Conservation (phyloP, 495 filamentous ascomycete genomes). For the Penicillium waksmanii region DNA sequence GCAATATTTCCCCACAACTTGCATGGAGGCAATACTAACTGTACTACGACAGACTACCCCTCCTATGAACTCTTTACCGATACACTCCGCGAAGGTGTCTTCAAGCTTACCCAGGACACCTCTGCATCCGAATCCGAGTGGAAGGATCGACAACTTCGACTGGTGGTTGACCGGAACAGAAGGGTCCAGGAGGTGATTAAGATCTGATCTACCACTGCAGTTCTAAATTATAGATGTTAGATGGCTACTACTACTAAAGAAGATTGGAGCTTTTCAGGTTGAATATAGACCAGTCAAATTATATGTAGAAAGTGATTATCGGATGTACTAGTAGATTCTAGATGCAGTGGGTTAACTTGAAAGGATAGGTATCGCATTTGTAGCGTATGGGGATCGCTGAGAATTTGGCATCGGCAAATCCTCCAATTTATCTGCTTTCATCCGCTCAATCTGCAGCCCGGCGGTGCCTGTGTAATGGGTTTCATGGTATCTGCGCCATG, state of each 20-base stretch:
- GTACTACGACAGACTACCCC: slow-evolving; percentile 55
- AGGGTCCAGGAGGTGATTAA: slow-evolving; percentile 60
- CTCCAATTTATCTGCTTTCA: too few relatives aligned
- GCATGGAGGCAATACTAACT: slow-evolving; percentile 1
- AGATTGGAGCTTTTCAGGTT: slow-evolving; percentile 1
- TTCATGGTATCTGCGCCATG: too few relatives aligned
- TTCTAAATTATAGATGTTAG: not conserved
- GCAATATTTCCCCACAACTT: not conserved
- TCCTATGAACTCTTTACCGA: slow-evolving; percentile 76
- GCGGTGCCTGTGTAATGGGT: too few relatives aligned
- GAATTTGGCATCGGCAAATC: too few relatives aligned
- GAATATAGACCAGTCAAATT: too few relatives aligned
- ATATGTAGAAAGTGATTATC: too few relatives aligned
- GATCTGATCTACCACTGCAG: slow-evolving; percentile 38
- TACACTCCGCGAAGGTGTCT: slow-evolving; percentile 64
- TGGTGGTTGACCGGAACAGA: slow-evolving; percentile 72
- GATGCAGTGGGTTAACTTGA: too few relatives aligned
- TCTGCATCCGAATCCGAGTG: slow-evolving; percentile 38
- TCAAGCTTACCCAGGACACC: slow-evolving; percentile 40
- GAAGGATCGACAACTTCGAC: slow-evolving; percentile 62
- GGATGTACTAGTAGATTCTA: too few relatives aligned
- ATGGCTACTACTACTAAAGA: not conserved
- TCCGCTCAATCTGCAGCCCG: too few relatives aligned
- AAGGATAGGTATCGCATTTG: too few relatives aligned
- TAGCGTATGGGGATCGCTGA: too few relatives aligned